Conservation (phyloP, 176 grass and related monocot genomes). For the Themeda triandra region DNA sequence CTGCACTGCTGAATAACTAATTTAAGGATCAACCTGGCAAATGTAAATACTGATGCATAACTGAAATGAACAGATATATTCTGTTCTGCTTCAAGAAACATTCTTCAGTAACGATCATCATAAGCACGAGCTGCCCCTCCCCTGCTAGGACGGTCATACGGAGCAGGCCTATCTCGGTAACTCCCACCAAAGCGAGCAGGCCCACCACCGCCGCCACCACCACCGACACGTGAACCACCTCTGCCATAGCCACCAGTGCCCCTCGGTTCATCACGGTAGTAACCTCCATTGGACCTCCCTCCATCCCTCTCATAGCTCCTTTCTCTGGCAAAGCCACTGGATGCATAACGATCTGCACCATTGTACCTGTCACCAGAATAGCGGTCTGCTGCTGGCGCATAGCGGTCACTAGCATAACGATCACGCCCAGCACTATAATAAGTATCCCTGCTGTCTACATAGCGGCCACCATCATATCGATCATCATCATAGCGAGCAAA, state of each 20-base stretch:
- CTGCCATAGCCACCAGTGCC: conserved; percentile 60
- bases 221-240: conserved; percentile 47
- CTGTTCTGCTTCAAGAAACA: conserved; percentile 16
- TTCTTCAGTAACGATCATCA: conserved; percentile 76
- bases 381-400: conserved; percentile 64
- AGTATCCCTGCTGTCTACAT: conserved; percentile 46
- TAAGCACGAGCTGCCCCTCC: conserved; percentile 61
- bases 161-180: conserved; percentile 58
- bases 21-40: conserved; percentile 22
- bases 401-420: conserved; percentile 52
- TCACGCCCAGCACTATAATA: conserved; percentile 61
- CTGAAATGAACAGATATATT: conserved; percentile 24
- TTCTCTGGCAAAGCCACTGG: conserved; percentile 73
- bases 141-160: conserved; percentile 77
- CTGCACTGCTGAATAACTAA: conserved; percentile 9
- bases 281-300: conserved; percentile 40
- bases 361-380: conserved; percentile 81
- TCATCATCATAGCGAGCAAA: conserved; percentile 78
- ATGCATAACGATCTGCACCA: conserved; percentile 64
- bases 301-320: conserved; percentile 83
- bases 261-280: conserved; percentile 62
- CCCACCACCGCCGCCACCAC: conserved; percentile 44
- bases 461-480: conserved; percentile 69
- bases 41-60: conserved; percentile 16
- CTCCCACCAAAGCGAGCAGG: conserved; percentile 54